Conservation (phyloP, 2,329 filamentous ascomycete genomes). For the Nannizziopsis arthrosporioides region DNA sequence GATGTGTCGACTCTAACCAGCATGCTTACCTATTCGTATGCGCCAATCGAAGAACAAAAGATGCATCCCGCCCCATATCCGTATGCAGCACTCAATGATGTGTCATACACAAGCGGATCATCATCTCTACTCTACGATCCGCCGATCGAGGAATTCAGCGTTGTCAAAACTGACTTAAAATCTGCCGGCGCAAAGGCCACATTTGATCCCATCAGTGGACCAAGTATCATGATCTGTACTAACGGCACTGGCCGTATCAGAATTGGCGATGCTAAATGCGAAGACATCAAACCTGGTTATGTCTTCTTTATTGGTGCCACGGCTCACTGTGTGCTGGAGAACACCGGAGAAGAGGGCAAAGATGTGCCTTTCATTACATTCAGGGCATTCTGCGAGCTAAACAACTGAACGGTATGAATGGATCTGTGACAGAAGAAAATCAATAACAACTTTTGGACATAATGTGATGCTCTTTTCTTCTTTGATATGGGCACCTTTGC, state of each 20-base stretch:
- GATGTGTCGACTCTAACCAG: slow-evolving; percentile 78
- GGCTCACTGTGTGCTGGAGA: slow-evolving; percentile 71
- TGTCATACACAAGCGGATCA: slow-evolving; percentile 67
- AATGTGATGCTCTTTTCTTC: too few relatives aligned
- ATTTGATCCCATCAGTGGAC: slow-evolving; percentile 75
- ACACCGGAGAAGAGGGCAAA: slow-evolving; percentile 30
- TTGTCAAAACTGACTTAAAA: slow-evolving; percentile 68
- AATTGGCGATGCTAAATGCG: slow-evolving; percentile 62
- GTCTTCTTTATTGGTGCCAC: slow-evolving; percentile 81
- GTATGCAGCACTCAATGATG: slow-evolving; percentile 69
- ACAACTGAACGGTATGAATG: background rate
- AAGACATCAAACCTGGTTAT: slow-evolving; percentile 61
- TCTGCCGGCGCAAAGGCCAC: slow-evolving; percentile 64
- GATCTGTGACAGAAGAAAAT: background rate
- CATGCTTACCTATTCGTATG: slow-evolving; percentile 92
- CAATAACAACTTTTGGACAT: background rate
- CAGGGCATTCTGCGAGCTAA: slow-evolving; percentile 77
- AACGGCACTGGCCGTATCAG: slow-evolving; percentile 69
- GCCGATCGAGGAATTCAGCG: slow-evolving; percentile 90
- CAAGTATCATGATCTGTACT: slow-evolving; percentile 88
- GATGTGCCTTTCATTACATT: slow-evolving; percentile 68
- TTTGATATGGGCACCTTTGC: too few relatives aligned
- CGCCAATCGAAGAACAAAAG: slow-evolving; percentile 89
- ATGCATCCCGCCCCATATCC: slow-evolving; percentile 78
- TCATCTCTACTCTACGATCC: slow-evolving; percentile 73